Percentiles rank a stretch among this genome's conserved stretches.
Evolutionary conservation across 257 asterid genomes (phyloP).

Genomic region (Nicotiana obtusifolia): DNA sequence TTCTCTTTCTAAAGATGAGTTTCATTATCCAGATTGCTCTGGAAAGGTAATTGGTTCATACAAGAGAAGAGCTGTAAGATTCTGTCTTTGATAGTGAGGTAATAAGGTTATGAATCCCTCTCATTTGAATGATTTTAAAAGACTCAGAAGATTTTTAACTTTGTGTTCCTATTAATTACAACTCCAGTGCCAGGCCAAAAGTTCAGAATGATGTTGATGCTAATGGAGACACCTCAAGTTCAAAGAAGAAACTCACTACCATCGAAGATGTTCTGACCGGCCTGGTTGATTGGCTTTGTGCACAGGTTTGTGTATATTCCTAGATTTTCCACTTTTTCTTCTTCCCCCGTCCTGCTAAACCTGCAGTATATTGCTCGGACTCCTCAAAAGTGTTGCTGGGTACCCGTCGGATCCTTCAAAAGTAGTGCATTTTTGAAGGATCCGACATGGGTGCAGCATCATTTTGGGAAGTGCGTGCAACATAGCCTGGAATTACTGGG

Average conservation of each 20-base stretch:
- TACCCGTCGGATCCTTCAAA: no score
- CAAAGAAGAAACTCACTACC: constrained; percentile 52
- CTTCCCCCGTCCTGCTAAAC: background rate
- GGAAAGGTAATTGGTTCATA: constrained; percentile 90
- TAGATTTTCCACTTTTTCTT: background rate
- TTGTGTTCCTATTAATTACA: background rate
- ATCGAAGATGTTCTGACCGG: constrained; percentile 76
- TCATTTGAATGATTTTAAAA: background rate
- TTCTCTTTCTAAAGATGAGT: constrained; percentile 1
- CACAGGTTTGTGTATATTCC: constrained; percentile 55
- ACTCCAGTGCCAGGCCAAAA: constrained; percentile 72
- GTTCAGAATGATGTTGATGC: constrained; percentile 34
- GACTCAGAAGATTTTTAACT: background rate
- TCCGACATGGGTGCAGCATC: no score
- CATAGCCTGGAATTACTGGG: background rate
- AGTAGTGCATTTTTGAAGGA: no score
- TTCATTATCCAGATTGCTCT: constrained; percentile 59
- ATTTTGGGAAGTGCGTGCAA: no score
- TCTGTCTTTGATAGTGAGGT: constrained; percentile 81
- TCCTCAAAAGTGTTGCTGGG: no score
- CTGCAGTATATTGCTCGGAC: no score
- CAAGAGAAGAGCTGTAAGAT: constrained; percentile 97
- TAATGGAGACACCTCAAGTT: constrained; percentile 48
- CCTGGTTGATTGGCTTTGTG: constrained; percentile 86
- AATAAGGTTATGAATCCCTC: constrained; percentile 11